Evolutionary conservation across 768 basidiomycete genomes (phyloP), one percentile per base, ranked within the genome.

Genomic region (Pulveroboletus sp.): DNA sequence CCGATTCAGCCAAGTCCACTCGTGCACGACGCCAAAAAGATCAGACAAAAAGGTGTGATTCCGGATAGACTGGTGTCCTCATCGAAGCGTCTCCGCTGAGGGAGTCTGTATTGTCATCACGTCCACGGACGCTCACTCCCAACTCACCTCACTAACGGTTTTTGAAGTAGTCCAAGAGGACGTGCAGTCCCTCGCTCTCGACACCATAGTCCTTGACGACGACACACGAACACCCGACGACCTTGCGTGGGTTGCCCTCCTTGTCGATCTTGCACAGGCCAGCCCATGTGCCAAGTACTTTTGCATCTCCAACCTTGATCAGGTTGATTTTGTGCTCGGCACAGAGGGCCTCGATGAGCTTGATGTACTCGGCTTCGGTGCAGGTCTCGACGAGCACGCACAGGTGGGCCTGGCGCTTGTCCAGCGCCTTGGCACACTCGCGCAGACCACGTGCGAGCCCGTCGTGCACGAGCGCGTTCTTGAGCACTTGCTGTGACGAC

Each of bases 231-330:
- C 90, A 92, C 48, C 87, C 86, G 46, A 93, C 91, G 65, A 98
- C 77, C 80, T 98, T 98, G 70, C 95, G 81, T 42, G 95, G 89
- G 76, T 96, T 97, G 59, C 95, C 95, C 77, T 98, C 95, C 65
- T 92, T 85, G 77, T 99, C 95, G 71, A 98, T 94, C 81, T 99
- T 99, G 86, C 95, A 97, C 55, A 99, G 82, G 66, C 95, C 94
- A 61, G 92, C 93, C 95, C 95, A 98, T 60, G 88, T 91, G 32
- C 95, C 95, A 66, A 99, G 88, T 58, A 95, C 83, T 76, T 99
- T 99, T 66, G 92, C 88, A 72, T 98, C 95, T 63, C 90, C 90
- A 59, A 94, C 91, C 77, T 97, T 98, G 90, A 99, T 97, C 57
- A 99, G 77, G 79, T 93, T 93, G 77, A 98, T 97, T 75, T 94